Evolutionary conservation across 2,329 filamentous ascomycete species (phyloP).

Genomic region (Fusarium caatingaense): DNA sequence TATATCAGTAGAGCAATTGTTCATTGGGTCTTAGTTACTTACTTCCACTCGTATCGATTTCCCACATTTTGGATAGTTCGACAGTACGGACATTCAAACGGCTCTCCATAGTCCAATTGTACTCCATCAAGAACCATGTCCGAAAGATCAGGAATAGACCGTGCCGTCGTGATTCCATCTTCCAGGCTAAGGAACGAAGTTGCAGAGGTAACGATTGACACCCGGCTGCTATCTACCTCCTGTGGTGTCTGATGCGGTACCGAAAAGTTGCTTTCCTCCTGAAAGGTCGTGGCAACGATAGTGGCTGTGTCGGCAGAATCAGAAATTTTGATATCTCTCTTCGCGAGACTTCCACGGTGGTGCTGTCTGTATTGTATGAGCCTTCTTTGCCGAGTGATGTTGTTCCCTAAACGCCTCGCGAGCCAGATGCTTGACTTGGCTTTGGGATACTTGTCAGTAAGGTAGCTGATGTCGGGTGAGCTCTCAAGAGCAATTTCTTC

Average conservation of each 20-base stretch:
- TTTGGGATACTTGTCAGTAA: neutral
- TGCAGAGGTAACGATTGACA: neutral
- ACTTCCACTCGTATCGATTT: neutral
- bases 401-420: neutral
- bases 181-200: neutral
- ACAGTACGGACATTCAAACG: neutral
- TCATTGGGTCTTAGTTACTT: accelerated
- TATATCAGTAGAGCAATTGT: accelerated
- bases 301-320: neutral
- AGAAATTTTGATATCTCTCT: neutral
- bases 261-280: neutral
- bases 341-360: neutral
- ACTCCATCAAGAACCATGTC: neutral
- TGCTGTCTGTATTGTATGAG: neutral
- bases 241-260: neutral
- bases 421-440: neutral
- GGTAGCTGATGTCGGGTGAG: neutral
- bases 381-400: neutral
- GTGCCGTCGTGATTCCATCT: neutral
- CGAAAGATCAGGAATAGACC: accelerated
- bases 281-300: neutral
- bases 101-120: neutral
- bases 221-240: neutral
- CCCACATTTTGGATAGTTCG: neutral
- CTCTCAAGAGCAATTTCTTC: neutral